Evolutionary conservation across 2,329 filamentous ascomycete species (phyloP).

Genomic region (Karstenula rhodostoma): DNA sequence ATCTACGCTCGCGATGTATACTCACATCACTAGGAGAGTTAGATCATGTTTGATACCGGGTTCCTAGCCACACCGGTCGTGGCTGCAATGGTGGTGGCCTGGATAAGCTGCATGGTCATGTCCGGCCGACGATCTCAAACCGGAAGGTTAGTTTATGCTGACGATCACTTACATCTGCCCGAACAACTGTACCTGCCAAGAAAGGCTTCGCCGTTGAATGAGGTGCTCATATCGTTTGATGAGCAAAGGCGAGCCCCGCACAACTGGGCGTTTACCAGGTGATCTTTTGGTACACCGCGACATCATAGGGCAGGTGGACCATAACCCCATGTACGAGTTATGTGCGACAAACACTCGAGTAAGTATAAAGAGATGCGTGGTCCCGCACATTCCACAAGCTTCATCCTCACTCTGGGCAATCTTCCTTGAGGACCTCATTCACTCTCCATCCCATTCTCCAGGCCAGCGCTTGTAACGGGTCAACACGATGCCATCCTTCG

Average conservation of each 20-base stretch:
- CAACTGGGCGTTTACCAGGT: conserved; percentile 9
- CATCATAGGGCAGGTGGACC: conserved; percentile 8
- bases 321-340: conserved; percentile 6
- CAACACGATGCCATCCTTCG: conserved; percentile 43
- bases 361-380: conserved; percentile 40
- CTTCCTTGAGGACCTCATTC: conserved; percentile 26
- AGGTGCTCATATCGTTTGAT: conserved; percentile 38
- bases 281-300: conserved; percentile 12
- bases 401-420: conserved; percentile 20
- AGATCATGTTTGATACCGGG: neutral
- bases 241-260: conserved; percentile 26
- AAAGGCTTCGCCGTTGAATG: conserved; percentile 28
- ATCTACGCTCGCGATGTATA: conserved; percentile 8
- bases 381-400: conserved; percentile 27
- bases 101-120: conserved; percentile 18
- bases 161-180: conserved; percentile 23
- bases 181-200: conserved; percentile 40
- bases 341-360: conserved; percentile 21
- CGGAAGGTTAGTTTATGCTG: conserved; percentile 35
- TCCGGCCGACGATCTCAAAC: conserved; percentile 33
- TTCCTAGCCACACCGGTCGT: conserved; percentile 10
- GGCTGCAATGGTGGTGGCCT: conserved; percentile 17
- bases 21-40: neutral
- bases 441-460: conserved; percentile 20
- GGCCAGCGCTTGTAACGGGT: conserved; percentile 10